These are phyloP conservation scores for Yamadazyma blattariae DNA, from an alignment of 1,139 yeast genomes.

Conservation along the genomic window DNA sequence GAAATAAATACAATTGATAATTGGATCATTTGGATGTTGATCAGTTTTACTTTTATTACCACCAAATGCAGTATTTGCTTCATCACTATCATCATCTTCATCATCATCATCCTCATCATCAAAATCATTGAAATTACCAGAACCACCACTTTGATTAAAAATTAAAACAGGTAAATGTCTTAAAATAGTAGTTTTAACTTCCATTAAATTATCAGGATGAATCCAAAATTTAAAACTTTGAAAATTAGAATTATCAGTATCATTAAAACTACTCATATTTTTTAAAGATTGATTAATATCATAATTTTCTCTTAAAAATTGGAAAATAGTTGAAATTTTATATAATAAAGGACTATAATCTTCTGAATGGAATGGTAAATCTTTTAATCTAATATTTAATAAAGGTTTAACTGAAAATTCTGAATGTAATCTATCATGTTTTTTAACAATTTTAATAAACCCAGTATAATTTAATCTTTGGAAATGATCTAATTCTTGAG, in stretches of 20 bases:
- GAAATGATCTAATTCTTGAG: slow-evolving; percentile 87
- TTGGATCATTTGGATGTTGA: slow-evolving; percentile 56
- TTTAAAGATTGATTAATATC: slow-evolving; percentile 39
- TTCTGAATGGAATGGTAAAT: slow-evolving; percentile 89
- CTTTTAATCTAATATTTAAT: slow-evolving; percentile 80
- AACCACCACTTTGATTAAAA: slow-evolving; percentile 49
- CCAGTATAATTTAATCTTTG: slow-evolving; percentile 93
- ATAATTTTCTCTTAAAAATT: slow-evolving; percentile 71
- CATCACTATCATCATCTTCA: slow-evolving; percentile 20
- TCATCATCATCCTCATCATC: slow-evolving; percentile 38
- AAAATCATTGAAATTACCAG: slow-evolving; percentile 28
- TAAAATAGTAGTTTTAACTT: slow-evolving; percentile 87
- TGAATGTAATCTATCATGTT: slow-evolving; percentile 89
- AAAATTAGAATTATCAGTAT: slow-evolving; percentile 52
- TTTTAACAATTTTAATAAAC: slow-evolving; percentile 88
- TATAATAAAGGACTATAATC: slow-evolving; percentile 90
- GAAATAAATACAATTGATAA: slow-evolving; percentile 81
- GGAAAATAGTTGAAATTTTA: slow-evolving; percentile 77
- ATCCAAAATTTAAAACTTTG: slow-evolving; percentile 92
- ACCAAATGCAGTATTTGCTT: slow-evolving; percentile 1
- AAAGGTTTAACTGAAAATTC: slow-evolving; percentile 85
- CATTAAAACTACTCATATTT: slow-evolving; percentile 46
- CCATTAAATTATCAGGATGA: slow-evolving; percentile 95
- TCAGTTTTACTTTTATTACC: slow-evolving; percentile 11
- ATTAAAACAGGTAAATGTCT: slow-evolving; percentile 92